These are phyloP conservation scores for Yamadazyma olivae DNA, from an alignment of 805 yeast species.

Conservation along the genomic window DNA sequence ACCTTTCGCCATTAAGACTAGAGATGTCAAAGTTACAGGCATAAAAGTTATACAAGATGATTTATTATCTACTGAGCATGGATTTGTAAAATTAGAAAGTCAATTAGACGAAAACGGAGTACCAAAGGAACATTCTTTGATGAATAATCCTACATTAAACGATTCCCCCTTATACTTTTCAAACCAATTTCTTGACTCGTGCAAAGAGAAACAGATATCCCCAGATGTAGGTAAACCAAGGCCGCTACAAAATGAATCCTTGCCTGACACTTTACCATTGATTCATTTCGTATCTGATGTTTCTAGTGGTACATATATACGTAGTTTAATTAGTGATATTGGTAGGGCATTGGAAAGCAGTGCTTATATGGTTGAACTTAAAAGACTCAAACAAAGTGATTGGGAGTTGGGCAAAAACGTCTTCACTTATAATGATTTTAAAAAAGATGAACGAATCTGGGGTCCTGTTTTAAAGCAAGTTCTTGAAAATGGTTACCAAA, in stretches of 20 bases:
- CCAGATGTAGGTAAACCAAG: constrained; percentile 37
- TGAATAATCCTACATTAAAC: constrained; percentile 53
- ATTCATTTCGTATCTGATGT: constrained; percentile 75
- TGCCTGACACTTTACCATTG: constrained; percentile 57
- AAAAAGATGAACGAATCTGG: constrained; percentile 66
- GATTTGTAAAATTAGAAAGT: constrained; percentile 43
- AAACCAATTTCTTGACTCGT: constrained; percentile 45
- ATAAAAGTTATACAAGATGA: constrained; percentile 52
- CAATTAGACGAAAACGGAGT: constrained; percentile 47
- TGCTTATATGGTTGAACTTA: constrained; percentile 84
- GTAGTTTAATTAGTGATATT: constrained; percentile 85
- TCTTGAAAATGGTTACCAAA: constrained; percentile 33
- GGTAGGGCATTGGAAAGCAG: constrained; percentile 79
- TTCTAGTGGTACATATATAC: constrained; percentile 92
- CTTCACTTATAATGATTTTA: constrained; percentile 65
- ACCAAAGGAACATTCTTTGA: constrained; percentile 42
- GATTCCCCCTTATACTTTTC: constrained; percentile 64
- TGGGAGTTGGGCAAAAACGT: constrained; percentile 77
- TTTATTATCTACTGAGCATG: constrained; percentile 53
- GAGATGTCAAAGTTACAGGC: constrained; percentile 62
- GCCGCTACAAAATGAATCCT: constrained; percentile 33
- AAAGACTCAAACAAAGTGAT: constrained; percentile 72
- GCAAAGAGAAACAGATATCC: constrained; percentile 38
- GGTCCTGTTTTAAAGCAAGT: constrained; percentile 57
- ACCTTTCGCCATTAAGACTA: constrained; percentile 76